Evolutionary conservation across 2,329 filamentous ascomycete species (phyloP).

Genomic region (Colletotrichum sublineola): DNA sequence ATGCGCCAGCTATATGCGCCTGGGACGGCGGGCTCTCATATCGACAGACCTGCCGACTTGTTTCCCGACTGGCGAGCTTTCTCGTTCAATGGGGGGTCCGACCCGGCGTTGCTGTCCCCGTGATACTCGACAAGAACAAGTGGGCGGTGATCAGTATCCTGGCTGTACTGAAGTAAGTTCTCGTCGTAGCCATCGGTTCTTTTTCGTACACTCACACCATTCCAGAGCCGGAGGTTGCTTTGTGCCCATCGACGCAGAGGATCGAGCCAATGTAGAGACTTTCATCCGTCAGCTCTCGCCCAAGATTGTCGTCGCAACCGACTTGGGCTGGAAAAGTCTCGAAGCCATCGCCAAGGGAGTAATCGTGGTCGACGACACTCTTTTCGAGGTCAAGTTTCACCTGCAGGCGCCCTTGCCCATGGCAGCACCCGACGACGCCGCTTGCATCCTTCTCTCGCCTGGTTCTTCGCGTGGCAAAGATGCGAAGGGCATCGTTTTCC

Average conservation of each 20-base stretch:
- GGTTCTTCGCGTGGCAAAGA: slow-evolving; percentile 64
- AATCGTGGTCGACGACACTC: slow-evolving; percentile 58
- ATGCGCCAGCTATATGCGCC: slow-evolving; percentile 57
- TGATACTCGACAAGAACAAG: slow-evolving; percentile 78
- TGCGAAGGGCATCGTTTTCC: slow-evolving; percentile 73
- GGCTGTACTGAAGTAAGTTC: slow-evolving; percentile 74
- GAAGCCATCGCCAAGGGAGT: slow-evolving; percentile 56
- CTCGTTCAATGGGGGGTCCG: slow-evolving; percentile 65
- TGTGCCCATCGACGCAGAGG: slow-evolving; percentile 62
- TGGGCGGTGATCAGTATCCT: slow-evolving; percentile 78
- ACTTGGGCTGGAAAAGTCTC: slow-evolving; percentile 56
- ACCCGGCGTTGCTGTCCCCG: slow-evolving; percentile 70
- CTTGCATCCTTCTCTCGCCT: slow-evolving; percentile 73
- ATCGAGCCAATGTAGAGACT: slow-evolving; percentile 56
- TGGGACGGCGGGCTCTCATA: slow-evolving; percentile 62
- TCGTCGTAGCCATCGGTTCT: slow-evolving; percentile 47
- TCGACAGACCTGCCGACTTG: slow-evolving; percentile 54
- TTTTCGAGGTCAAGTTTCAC: slow-evolving; percentile 48
- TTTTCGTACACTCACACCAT: slow-evolving; percentile 48
- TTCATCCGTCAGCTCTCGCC: slow-evolving; percentile 60
- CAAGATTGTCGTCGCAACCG: slow-evolving; percentile 60
- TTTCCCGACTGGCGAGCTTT: slow-evolving; percentile 56
- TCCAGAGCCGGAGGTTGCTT: slow-evolving; percentile 62
- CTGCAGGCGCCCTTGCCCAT: slow-evolving; percentile 50
- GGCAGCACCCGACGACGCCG: slow-evolving; percentile 60